Conservation (phyloP, 768 basidiomycete species). For the Pisolithus sp. region DNA sequence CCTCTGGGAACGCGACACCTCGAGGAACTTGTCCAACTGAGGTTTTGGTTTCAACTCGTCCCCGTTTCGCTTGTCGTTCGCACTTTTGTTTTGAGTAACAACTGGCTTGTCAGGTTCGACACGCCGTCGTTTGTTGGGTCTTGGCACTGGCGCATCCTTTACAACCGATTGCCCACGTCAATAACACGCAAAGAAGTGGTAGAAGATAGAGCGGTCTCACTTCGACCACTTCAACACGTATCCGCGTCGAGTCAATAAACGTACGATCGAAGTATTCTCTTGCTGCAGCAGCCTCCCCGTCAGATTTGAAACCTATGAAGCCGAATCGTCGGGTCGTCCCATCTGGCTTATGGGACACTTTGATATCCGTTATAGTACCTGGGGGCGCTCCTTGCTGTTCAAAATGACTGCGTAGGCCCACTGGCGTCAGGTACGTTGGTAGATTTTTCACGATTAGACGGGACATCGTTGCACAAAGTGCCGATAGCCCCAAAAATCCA, state of each 20-base stretch:
- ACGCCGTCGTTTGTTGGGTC: constrained; percentile 66
- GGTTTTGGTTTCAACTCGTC: constrained; percentile 22
- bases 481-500: no score
- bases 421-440: constrained; percentile 60
- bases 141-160: constrained; percentile 59
- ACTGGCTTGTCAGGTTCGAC: constrained; percentile 26
- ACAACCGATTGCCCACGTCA: constrained; percentile 43
- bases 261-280: constrained; percentile 81
- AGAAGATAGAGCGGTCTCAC: constrained; percentile 37
- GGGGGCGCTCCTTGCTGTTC: constrained; percentile 51
- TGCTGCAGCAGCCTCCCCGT: constrained; percentile 66
- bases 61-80: constrained; percentile 16
- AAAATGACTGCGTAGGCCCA: constrained; percentile 63
- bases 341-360: constrained; percentile 68
- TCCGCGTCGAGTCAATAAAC: constrained; percentile 73
- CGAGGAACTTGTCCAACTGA: constrained; percentile 60
- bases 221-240: constrained; percentile 71
- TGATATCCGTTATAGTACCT: constrained; percentile 79
- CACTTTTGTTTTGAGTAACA: background rate
- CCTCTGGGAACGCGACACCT: constrained; percentile 67
- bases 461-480: constrained; percentile 46
- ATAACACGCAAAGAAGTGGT: background rate
- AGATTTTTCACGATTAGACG: constrained; percentile 81
- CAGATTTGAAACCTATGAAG: constrained; percentile 85
- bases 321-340: constrained; percentile 85